These are phyloP conservation scores for Solanum piurae DNA, from an alignment of 257 asterid genomes.

Conservation along the genomic window DNA sequence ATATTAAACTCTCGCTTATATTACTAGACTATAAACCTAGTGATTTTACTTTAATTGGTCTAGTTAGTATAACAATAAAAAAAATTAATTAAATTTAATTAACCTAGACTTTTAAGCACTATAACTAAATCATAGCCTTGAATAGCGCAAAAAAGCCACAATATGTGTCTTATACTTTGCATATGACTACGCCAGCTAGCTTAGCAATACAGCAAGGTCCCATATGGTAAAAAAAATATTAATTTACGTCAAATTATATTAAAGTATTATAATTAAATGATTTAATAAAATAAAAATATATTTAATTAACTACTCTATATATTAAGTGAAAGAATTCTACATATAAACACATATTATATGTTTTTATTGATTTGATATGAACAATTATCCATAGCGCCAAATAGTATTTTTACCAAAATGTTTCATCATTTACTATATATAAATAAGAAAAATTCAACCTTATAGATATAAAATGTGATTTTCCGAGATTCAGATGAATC, in stretches of 20 bases:
- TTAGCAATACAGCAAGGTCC: neutral
- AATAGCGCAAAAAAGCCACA: neutral
- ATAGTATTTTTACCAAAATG: neutral
- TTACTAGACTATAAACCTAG: neutral
- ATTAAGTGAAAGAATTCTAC: neutral
- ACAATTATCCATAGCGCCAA: neutral
- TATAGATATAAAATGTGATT: neutral
- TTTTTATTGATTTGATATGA: no score
- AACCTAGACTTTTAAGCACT: neutral
- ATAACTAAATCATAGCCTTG: neutral
- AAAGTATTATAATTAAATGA: neutral
- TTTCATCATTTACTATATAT: neutral
- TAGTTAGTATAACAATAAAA: neutral
- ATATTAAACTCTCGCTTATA: neutral
- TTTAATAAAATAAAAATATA: neutral
- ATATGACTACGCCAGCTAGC: neutral
- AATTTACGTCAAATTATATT: neutral
- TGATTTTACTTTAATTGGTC: neutral
- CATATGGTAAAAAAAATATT: neutral
- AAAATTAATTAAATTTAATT: no score
- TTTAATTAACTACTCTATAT: neutral
- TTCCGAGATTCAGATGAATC: no score
- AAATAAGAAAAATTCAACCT: neutral
- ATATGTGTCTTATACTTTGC: neutral
- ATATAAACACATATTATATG: neutral